Conservation (phyloP, 2,329 filamentous ascomycete genomes). For the Fusarium xylarioides region DNA sequence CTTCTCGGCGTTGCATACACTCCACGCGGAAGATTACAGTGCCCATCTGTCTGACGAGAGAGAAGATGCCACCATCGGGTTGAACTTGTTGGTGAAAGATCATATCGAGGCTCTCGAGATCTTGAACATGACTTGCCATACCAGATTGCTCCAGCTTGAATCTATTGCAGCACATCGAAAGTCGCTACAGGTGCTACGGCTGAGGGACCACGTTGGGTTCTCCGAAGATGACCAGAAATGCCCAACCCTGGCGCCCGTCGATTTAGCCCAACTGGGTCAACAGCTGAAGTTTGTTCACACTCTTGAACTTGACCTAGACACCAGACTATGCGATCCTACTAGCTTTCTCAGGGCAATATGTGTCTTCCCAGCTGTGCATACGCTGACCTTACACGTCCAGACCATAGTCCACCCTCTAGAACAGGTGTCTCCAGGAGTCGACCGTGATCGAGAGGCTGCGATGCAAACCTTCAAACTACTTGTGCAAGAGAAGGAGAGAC, state of each 20-base stretch:
- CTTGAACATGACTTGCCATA: constrained; percentile 55
- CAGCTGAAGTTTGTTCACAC: constrained; percentile 47
- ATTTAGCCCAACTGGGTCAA: constrained; percentile 47
- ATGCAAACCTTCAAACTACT: constrained; percentile 48
- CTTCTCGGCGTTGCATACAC: constrained; percentile 48
- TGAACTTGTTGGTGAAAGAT: constrained; percentile 52
- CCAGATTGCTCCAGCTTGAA: constrained; percentile 51
- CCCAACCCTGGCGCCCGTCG: constrained; percentile 51
- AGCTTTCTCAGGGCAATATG: constrained; percentile 52
- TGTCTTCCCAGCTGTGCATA: constrained; percentile 51
- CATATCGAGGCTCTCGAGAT: constrained; percentile 50
- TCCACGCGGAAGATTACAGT: constrained; percentile 58
- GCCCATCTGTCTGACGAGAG: constrained; percentile 51
- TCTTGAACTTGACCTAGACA: constrained; percentile 60
- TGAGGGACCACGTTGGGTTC: constrained; percentile 59
- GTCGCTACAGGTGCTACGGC: constrained; percentile 51
- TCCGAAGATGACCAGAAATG: constrained; percentile 53
- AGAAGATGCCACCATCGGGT: constrained; percentile 50
- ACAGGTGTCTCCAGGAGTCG: constrained; percentile 38
- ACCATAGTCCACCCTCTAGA: constrained; percentile 51
- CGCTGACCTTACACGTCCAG: constrained; percentile 56
- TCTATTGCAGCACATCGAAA: constrained; percentile 51
- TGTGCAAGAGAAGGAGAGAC: constrained; percentile 41
- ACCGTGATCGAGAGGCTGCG: constrained; percentile 51
- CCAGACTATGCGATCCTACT: constrained; percentile 45